Base-by-base conservation (phyloP, 2,329 filamentous ascomycete species). In the Beauveria sp. region DNA sequence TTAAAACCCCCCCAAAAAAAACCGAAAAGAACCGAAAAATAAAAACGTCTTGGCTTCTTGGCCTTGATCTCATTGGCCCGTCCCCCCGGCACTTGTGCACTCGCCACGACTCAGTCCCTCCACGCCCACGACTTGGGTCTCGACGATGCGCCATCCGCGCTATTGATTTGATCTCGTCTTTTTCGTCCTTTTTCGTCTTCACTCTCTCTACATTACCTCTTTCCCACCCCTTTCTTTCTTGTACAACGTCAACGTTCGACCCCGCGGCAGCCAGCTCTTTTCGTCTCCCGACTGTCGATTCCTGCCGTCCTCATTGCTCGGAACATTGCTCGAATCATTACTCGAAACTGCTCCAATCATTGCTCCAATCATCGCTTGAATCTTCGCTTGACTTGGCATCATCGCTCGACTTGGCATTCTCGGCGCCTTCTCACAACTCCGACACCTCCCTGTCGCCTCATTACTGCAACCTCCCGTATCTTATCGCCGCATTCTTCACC, bases 91-190 rank as follows among this genome's bases (percentile, higher is more conserved):
- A 52, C 56, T 59, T 52, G 18, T 34, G 34, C 56, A 47, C 10
- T 59, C 56, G 28, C 56, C 56, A 53, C 56, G 56, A 59, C 56
- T 59, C 56, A 53, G 34, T 37, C n/a, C 22, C 28, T n/a, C 43
- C 37, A 6, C 47, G 12, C 43, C 43, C 46, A 58, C 46, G 24
- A 43, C 34, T 24, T 58, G 55, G 44, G 55, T 22, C 55, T 50
- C 46, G 55, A 57, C 44, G 48, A 59, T 52, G 46, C 56, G 56
- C 56, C 56, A 53, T 53, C 56, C 56, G 40, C 56, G 40, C 48
- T 59, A 59, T 53, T 59, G 48, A 57, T 34, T 37, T 59, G 37
- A 34, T 34, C 48, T 59, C 46, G 47, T 24, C 37, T 59, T 26
- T 22, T 24, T 47, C 28, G 14, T 20, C 3, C 30, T 8, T 37